Percentiles rank a stretch among this genome's conserved stretches.
Evolutionary conservation across 768 basidiomycete genomes (phyloP).

Genomic region (Leccinum uliginosum): DNA sequence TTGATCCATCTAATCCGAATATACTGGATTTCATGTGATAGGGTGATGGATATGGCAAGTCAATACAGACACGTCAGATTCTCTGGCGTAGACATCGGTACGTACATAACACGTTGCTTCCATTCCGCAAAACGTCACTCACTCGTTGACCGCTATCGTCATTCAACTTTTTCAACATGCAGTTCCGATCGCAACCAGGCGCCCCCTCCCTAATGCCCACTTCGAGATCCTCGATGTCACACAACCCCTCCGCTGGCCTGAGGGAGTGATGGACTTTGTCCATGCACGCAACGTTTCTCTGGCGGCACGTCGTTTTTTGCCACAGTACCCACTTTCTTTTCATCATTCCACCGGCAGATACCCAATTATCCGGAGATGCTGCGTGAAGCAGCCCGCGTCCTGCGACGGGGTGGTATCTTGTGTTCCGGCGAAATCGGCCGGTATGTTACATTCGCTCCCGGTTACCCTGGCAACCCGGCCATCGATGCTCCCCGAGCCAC

Average conservation of each 20-base stretch:
- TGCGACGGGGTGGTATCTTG: slow-evolving; percentile 70
- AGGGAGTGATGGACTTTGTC: slow-evolving; percentile 59
- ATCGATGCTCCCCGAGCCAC: slow-evolving; percentile 25
- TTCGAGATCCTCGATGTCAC: slow-evolving; percentile 69
- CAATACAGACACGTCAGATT: slow-evolving; percentile 63
- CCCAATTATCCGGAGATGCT: slow-evolving; percentile 50
- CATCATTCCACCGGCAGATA: slow-evolving; percentile 39
- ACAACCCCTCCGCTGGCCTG: slow-evolving; percentile 44
- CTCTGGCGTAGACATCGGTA: slow-evolving; percentile 75
- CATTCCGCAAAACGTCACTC: slow-evolving; percentile 7
- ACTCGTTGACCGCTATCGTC: slow-evolving; percentile 6
- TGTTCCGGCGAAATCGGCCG: slow-evolving; percentile 59
- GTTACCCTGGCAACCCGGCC: slow-evolving; percentile 21
- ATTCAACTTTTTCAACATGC: slow-evolving; percentile 7
- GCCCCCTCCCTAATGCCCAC: slow-evolving; percentile 54
- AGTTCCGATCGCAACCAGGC: slow-evolving; percentile 72
- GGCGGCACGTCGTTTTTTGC: slow-evolving; percentile 44
- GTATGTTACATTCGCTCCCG: slow-evolving; percentile 37
- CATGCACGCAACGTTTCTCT: slow-evolving; percentile 59
- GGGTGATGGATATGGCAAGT: slow-evolving; percentile 72
- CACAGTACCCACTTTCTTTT: slow-evolving; percentile 7
- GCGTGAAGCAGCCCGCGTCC: slow-evolving; percentile 55
- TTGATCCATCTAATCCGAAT: slow-evolving; percentile 15
- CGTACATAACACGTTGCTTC: slow-evolving; percentile 21
- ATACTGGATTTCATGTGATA: slow-evolving; percentile 28